phyloP scores from a whole-genome alignment of 2,329 filamentous ascomycete species.

The Neofusicoccum parvum region DNA sequence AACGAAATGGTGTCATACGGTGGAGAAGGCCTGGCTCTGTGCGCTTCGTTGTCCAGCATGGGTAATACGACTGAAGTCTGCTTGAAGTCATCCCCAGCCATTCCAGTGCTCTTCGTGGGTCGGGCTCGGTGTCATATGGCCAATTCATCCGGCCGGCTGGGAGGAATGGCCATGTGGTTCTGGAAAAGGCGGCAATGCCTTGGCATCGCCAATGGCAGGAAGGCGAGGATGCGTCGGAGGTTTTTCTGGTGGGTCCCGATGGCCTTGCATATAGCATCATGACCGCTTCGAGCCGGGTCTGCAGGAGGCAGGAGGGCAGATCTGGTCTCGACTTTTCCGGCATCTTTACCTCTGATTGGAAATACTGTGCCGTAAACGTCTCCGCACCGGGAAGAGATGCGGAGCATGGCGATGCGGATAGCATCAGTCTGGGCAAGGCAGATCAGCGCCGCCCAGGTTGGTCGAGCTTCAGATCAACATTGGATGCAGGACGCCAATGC shows the following conservation, averaged over 20 bases:
- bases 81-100: neutral
- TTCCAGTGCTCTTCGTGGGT: neutral
- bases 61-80: neutral
- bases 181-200: neutral
- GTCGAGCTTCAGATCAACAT: conserved; percentile 11
- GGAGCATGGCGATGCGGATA: conserved; percentile 10
- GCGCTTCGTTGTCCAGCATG: conserved; percentile 4
- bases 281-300: neutral
- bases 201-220: neutral
- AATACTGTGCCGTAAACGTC: neutral
- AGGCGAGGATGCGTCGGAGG: conserved; percentile 7
- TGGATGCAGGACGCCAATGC: conserved; percentile 17
- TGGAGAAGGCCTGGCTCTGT: conserved; percentile 1
- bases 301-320: conserved; percentile 9
- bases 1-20: conserved; percentile 3
- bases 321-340: conserved; percentile 10
- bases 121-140: neutral
- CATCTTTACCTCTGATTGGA: neutral
- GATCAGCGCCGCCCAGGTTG: conserved; percentile 12
- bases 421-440: conserved; percentile 15
- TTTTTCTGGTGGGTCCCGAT: conserved; percentile 11
- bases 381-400: neutral
- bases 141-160: neutral
- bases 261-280: neutral
- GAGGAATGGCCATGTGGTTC: neutral